Conservation (phyloP, 1,284 basidiomycete species). For the Cryptococcus floricola region DNA sequence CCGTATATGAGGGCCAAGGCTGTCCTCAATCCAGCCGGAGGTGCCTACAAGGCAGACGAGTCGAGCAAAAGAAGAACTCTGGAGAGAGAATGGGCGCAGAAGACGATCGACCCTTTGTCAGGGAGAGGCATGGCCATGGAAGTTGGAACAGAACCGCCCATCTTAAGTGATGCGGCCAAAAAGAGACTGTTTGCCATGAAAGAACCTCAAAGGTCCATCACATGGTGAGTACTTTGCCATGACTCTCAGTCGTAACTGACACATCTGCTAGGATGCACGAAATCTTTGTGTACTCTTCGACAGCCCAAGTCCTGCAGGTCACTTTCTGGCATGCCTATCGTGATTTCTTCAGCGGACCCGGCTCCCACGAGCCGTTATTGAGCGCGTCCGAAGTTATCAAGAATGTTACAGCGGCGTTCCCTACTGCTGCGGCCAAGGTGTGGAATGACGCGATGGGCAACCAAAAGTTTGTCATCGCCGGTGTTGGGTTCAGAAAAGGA, state of each 20-base stretch:
- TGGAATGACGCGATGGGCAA: conserved; percentile 33
- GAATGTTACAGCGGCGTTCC: conserved; percentile 45
- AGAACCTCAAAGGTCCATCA: conserved; percentile 40
- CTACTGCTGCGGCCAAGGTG: conserved; percentile 38
- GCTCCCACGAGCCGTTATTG: conserved; percentile 37
- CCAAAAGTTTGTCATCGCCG: conserved; percentile 45
- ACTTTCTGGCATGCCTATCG: conserved; percentile 48
- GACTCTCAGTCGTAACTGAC: background rate
- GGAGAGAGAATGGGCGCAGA: conserved; percentile 33
- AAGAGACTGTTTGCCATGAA: conserved; percentile 34
- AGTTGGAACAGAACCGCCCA: conserved; percentile 34
- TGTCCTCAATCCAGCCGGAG: conserved; percentile 37
- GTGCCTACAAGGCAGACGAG: conserved; percentile 18
- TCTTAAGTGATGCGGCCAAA: conserved; percentile 20
- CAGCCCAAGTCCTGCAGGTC: conserved; percentile 43
- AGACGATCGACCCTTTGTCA: conserved; percentile 25
- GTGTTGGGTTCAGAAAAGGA: conserved; percentile 41
- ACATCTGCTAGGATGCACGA: conserved; percentile 44
- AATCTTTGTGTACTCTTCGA: conserved; percentile 42
- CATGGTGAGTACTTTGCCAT: conserved; percentile 32
- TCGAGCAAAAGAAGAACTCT: conserved; percentile 21
- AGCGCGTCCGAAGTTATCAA: conserved; percentile 47
- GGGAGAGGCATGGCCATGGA: conserved; percentile 22
- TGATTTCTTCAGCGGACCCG: conserved; percentile 39
- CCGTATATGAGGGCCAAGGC: conserved; percentile 11